phyloP scores from a whole-genome alignment of 2,329 filamentous ascomycete genomes.

The Neonectria sp. region DNA sequence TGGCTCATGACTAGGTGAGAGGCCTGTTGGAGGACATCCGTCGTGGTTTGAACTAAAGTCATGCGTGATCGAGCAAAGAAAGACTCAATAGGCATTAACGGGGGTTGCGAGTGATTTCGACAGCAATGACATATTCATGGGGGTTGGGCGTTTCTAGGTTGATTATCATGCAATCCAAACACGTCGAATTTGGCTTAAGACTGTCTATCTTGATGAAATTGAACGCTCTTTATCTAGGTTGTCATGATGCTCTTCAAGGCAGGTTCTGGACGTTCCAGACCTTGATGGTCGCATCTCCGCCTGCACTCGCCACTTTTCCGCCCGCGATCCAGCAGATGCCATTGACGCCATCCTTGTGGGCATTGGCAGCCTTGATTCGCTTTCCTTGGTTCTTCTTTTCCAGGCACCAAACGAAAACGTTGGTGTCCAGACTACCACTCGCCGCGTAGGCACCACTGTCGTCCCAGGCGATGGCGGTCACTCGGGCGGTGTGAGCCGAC shows the following conservation, averaged over 20 bases:
- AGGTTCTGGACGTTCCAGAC: slow-evolving; percentile 74
- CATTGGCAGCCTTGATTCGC: slow-evolving; percentile 86
- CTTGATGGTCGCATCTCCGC: slow-evolving; percentile 92
- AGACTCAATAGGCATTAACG: background rate
- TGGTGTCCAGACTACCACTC: slow-evolving; percentile 90
- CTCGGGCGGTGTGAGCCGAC: slow-evolving; percentile 73
- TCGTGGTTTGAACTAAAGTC: slow-evolving; percentile 1
- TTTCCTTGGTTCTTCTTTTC: slow-evolving; percentile 83
- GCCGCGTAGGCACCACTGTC: slow-evolving; percentile 81
- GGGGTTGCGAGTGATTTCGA: background rate
- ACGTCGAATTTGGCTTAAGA: slow-evolving; percentile 23
- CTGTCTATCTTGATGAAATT: slow-evolving; percentile 24
- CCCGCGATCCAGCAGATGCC: slow-evolving; percentile 86
- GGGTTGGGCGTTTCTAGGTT: slow-evolving; percentile 15
- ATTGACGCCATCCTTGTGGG: slow-evolving; percentile 96
- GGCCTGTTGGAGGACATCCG: slow-evolving; percentile 24
- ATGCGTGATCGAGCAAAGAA: background rate
- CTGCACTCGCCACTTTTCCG: slow-evolving; percentile 81
- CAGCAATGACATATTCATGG: background rate
- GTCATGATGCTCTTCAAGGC: slow-evolving; percentile 43
- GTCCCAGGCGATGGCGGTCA: slow-evolving; percentile 81
- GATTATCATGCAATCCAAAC: slow-evolving; percentile 14
- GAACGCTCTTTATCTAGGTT: slow-evolving; percentile 23
- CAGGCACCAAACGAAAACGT: slow-evolving; percentile 93
- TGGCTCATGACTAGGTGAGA: slow-evolving; percentile 57